Conservation (phyloP, 1,139 yeast genomes). For the Dujonia santamariae region DNA sequence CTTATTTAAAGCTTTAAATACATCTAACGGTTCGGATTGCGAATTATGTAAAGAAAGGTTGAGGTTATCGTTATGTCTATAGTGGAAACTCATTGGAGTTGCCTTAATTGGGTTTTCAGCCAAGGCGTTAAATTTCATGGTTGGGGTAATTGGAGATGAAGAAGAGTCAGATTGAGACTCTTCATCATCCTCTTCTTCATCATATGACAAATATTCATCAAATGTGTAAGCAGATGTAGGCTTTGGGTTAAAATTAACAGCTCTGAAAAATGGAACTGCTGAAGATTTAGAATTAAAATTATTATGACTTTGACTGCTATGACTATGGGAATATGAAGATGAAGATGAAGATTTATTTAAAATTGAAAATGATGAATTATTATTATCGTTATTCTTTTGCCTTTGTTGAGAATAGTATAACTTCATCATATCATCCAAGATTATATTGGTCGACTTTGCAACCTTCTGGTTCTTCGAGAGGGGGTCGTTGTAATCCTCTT, state of each 20-base stretch:
- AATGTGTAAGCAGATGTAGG: constrained; percentile 30
- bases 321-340: neutral
- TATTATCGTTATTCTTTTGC: constrained; percentile 18
- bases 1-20: constrained; percentile 38
- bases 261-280: constrained; percentile 38
- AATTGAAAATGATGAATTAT: constrained; percentile 35
- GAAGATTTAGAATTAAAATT: constrained; percentile 10
- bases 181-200: constrained; percentile 20
- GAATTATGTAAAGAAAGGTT: constrained; percentile 33
- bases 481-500: constrained; percentile 6
- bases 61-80: constrained; percentile 44
- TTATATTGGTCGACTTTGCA: too few species aligned
- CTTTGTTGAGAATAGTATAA: constrained; percentile 24
- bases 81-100: constrained; percentile 36
- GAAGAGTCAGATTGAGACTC: constrained; percentile 9
- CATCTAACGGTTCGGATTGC: constrained; percentile 22
- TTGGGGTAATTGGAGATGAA: constrained; percentile 5
- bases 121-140: constrained; percentile 11
- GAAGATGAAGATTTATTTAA: constrained; percentile 16
- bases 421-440: constrained; percentile 34
- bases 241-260: constrained; percentile 34
- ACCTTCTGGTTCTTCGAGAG: constrained; percentile 2
- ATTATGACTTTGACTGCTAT: constrained; percentile 1
- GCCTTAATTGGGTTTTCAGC: too few species aligned
- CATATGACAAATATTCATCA: constrained; percentile 39